Percentiles rank a stretch among this genome's conserved stretches.
Evolutionary conservation across 495 filamentous ascomycete genomes (phyloP).

Genomic region (Filosporella fistucella): DNA sequence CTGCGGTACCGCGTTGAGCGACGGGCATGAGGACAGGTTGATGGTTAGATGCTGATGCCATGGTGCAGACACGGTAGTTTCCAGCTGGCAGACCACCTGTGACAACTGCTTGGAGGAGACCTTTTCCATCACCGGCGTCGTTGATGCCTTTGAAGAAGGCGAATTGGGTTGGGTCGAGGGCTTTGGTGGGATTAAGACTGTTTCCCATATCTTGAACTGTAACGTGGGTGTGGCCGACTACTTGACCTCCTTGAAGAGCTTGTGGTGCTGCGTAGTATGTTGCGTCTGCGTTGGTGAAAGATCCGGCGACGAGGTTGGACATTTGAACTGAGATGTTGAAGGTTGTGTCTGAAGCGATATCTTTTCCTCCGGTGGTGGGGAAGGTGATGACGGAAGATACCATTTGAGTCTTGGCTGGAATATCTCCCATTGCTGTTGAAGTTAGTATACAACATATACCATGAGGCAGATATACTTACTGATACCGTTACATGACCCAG

Average conservation of each 20-base stretch:
- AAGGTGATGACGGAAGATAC: constrained; percentile 58
- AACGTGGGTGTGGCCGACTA: constrained; percentile 53
- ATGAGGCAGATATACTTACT: constrained; percentile 47
- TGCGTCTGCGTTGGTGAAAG: constrained; percentile 58
- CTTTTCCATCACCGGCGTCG: constrained; percentile 62
- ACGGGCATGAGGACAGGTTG: constrained; percentile 77
- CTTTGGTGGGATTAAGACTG: constrained; percentile 43
- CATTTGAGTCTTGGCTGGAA: constrained; percentile 60
- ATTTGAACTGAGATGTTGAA: constrained; percentile 60
- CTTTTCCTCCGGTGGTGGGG: constrained; percentile 43
- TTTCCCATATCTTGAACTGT: constrained; percentile 60
- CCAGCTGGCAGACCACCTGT: constrained; percentile 52
- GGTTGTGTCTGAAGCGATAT: constrained; percentile 39
- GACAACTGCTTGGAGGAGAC: constrained; percentile 49
- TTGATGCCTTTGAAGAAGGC: constrained; percentile 80
- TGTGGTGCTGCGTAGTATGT: constrained; percentile 71
- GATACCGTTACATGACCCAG: constrained; percentile 70
- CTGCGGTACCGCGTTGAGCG: constrained; percentile 67
- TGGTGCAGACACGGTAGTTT: constrained; percentile 66
- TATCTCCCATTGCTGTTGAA: constrained; percentile 56
- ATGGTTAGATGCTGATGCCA: constrained; percentile 65
- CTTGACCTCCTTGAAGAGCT: constrained; percentile 44
- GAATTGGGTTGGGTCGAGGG: constrained; percentile 53
- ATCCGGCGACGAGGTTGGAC: constrained; percentile 55
- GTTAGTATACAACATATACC: background rate